These are phyloP conservation scores for Schwanniomyces occidentalis DNA, from an alignment of 805 yeast species.

Conservation along the genomic window DNA sequence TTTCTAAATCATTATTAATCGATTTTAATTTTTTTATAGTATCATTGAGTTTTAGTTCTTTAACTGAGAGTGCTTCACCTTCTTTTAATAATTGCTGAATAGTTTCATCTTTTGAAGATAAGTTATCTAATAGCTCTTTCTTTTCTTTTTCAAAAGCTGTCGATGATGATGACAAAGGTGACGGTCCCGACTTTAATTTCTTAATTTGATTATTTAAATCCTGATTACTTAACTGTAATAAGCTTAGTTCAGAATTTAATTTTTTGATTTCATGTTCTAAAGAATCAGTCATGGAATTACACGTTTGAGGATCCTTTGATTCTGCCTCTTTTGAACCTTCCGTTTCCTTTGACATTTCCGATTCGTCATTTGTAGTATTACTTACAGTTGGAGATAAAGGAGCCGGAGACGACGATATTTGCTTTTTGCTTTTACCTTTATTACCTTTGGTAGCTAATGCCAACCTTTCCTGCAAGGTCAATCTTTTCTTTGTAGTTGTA, in stretches of 20 bases:
- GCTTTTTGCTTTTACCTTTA: slow-evolving; percentile 38
- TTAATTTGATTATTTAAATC: slow-evolving; percentile 1
- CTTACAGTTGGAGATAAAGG: slow-evolving; percentile 6
- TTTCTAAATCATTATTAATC: slow-evolving; percentile 29
- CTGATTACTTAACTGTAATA: not conserved
- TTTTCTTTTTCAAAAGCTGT: slow-evolving; percentile 10
- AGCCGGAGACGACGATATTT: slow-evolving; percentile 3
- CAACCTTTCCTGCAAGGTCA: slow-evolving; percentile 81
- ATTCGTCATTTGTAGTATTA: not conserved
- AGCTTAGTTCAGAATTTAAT: slow-evolving; percentile 1
- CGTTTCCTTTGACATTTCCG: slow-evolving; percentile 2
- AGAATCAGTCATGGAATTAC: not conserved
- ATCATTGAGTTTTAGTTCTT: slow-evolving; percentile 68
- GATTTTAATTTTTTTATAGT: slow-evolving; percentile 61
- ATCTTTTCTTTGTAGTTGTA: slow-evolving; percentile 48
- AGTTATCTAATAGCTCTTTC: slow-evolving; percentile 25
- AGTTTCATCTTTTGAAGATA: slow-evolving; percentile 54
- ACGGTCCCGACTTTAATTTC: slow-evolving; percentile 1
- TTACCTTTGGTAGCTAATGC: slow-evolving; percentile 73
- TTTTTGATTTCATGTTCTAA: slow-evolving; percentile 5
- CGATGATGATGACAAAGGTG: no score
- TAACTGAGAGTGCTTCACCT: slow-evolving; percentile 69
- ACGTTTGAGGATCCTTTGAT: not conserved
- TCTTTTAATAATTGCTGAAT: slow-evolving; percentile 70
- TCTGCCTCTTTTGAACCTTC: slow-evolving; percentile 1